Evolutionary conservation across 148 eudicot species (phyloP).

Genomic region (Camellia sinensis): DNA sequence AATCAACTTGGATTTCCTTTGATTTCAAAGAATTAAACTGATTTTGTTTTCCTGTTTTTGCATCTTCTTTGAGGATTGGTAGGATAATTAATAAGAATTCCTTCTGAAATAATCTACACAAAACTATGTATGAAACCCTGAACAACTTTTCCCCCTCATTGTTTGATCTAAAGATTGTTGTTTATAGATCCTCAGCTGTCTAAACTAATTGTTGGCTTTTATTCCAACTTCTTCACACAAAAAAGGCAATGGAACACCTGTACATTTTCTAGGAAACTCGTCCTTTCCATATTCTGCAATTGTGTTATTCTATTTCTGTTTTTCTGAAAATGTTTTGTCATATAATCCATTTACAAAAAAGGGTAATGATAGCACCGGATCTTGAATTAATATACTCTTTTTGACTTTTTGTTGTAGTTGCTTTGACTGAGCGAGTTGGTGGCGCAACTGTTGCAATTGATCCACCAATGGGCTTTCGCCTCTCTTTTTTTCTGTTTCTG

Average conservation of each 20-base stretch:
- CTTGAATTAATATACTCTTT: background rate
- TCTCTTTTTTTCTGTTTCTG: constrained; percentile 37
- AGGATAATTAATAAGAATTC: background rate
- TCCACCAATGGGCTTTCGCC: constrained; percentile 33
- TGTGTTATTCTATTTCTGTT: no score
- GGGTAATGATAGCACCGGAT: background rate
- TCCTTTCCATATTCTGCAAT: background rate
- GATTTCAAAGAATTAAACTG: background rate
- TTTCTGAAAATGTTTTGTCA: background rate
- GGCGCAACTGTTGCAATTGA: constrained; percentile 14
- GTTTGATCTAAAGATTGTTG: background rate
- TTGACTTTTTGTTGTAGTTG: constrained; percentile 10
- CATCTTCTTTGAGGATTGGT: background rate
- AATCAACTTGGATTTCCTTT: background rate
- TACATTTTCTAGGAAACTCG: background rate
- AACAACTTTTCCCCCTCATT: background rate
- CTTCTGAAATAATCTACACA: background rate
- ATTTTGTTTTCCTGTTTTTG: background rate
- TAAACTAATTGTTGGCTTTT: background rate
- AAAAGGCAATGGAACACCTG: background rate
- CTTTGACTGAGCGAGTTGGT: background rate
- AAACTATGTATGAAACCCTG: background rate
- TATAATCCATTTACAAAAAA: background rate
- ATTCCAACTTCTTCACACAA: background rate
- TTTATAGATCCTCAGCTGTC: background rate